Conservation (phyloP, 208 protist species). For the Leishmania aethiopica region DNA sequence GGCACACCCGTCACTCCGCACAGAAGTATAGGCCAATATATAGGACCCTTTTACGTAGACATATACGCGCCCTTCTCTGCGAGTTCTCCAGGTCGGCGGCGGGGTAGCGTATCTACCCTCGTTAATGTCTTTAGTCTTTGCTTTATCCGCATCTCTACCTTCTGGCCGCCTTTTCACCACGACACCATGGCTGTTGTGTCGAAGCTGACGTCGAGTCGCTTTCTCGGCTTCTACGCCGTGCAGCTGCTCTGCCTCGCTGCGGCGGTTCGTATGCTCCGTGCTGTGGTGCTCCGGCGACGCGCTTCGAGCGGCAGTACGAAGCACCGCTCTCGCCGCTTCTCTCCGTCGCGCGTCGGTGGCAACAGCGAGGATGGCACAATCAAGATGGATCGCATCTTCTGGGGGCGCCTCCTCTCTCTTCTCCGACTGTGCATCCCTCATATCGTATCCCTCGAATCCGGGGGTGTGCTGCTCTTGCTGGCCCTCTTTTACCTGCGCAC, state of each 20-base stretch:
- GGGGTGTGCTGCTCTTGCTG: constrained; percentile 40
- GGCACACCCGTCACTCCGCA: too few species aligned
- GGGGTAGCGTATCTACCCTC: too few species aligned
- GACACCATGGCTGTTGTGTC: constrained; percentile 32
- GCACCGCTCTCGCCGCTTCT: constrained; percentile 14
- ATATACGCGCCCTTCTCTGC: not conserved
- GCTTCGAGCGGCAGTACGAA: constrained; percentile 4
- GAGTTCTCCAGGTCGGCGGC: not conserved
- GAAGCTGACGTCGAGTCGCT: constrained; percentile 26
- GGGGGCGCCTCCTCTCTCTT: constrained; percentile 51
- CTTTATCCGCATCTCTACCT: not conserved
- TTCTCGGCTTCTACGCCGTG: constrained; percentile 35
- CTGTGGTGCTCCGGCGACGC: constrained; percentile 14
- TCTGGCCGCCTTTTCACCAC: not conserved
- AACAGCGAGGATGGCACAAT: constrained; percentile 19
- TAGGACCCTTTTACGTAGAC: not conserved
- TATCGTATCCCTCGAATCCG: constrained; percentile 55
- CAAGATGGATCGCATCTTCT: constrained; percentile 54
- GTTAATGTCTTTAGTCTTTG: not conserved
- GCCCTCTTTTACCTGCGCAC: constrained; percentile 52
- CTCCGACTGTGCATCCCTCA: constrained; percentile 71
- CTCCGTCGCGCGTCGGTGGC: constrained; percentile 2
- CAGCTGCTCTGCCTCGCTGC: constrained; percentile 35
- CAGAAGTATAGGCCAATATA: not conserved
- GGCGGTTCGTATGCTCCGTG: constrained; percentile 27